Conservation (phyloP, 495 filamentous ascomycete species). For the Niebla homalea region DNA sequence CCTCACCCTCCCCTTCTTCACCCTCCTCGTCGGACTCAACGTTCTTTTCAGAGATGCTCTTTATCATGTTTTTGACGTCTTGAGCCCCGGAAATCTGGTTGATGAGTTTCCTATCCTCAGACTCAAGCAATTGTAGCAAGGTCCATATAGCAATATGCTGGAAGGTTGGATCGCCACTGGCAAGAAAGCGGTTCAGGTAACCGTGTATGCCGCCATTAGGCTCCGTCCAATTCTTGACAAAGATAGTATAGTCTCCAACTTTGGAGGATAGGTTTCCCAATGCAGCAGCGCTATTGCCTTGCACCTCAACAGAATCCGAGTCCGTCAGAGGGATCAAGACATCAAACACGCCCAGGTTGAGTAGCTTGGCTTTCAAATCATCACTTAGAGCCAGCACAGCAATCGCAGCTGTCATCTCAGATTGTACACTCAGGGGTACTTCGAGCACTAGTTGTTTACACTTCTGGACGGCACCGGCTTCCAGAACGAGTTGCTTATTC, state of each 20-base stretch:
- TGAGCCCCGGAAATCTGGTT: conserved; percentile 74
- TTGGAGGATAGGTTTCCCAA: conserved; percentile 93
- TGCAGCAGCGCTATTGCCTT: conserved; percentile 94
- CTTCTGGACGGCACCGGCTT: conserved; percentile 94
- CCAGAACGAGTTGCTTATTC: conserved; percentile 91
- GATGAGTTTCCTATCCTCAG: conserved; percentile 75
- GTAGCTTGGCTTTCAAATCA: conserved; percentile 79
- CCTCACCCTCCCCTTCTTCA: conserved; percentile 86
- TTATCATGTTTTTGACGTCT: conserved; percentile 82
- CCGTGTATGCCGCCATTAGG: conserved; percentile 91
- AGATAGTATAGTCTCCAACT: conserved; percentile 94
- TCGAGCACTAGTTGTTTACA: conserved; percentile 93
- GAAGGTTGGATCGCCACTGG: conserved; percentile 90
- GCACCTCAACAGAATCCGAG: conserved; percentile 91
- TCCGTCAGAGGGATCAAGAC: conserved; percentile 90
- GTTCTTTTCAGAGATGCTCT: conserved; percentile 75
- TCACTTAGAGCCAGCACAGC: conserved; percentile 94
- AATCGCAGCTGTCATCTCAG: conserved; percentile 98
- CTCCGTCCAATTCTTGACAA: conserved; percentile 83
- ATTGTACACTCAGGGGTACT: conserved; percentile 88
- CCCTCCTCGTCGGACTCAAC: conserved; percentile 82
- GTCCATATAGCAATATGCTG: conserved; percentile 99
- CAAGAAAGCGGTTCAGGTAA: conserved; percentile 83
- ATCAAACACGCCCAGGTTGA: conserved; percentile 92
- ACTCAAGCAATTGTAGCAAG: conserved; percentile 85